Evolutionary conservation across 2,329 filamentous ascomycete species (phyloP), one percentile per base, ranked within the genome.

Genomic region (Huntiella bhutanensis): DNA sequence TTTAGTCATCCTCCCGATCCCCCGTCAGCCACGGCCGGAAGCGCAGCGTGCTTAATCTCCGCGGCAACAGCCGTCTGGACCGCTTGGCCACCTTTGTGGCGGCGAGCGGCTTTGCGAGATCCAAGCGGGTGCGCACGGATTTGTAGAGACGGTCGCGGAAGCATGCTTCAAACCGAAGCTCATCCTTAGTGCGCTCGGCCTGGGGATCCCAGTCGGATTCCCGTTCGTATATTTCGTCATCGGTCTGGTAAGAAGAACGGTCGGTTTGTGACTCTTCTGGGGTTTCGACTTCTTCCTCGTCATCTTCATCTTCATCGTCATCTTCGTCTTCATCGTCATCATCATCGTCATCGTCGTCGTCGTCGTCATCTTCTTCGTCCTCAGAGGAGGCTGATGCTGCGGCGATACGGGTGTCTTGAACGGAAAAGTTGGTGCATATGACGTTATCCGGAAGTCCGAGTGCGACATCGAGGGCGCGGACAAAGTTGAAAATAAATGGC

Each of bases 141-240:
- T 33, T 16, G n/a, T 17, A 12, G 16, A 17, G 17, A 19, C 28
- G 47, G 33, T 49, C 41, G n/a, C 17, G 22, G 34, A 39, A 37
- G 15, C 32, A 33, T 17, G 35, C 28, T 19, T 28, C 36, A 45
- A 37, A 46, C 28, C 43, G 17, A n/a, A 36, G 38, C 16, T 45
- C 39, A 17, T 43, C 33, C 15, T 33, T 12, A n/a, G 28, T 22
- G 10, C 12, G 13, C 19, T 43, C 37, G 28, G 45, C 45, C 33
- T 47, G 16, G 13, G 43, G 43, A 10, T 45, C 35, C 17, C 17
- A 45, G 15, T 45, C 43, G 6, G 43, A 45, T 8, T 35, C 43
- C 4, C 10, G 16, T 11, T 45, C 34, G n/a, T 43, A 28, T 4
- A 33, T 17, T 16, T 33, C 22, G 17, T 43, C 41, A 1, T 43